Conservation (phyloP, 192 early-diverging fungal species). For the Allomyces macrogynus region DNA sequence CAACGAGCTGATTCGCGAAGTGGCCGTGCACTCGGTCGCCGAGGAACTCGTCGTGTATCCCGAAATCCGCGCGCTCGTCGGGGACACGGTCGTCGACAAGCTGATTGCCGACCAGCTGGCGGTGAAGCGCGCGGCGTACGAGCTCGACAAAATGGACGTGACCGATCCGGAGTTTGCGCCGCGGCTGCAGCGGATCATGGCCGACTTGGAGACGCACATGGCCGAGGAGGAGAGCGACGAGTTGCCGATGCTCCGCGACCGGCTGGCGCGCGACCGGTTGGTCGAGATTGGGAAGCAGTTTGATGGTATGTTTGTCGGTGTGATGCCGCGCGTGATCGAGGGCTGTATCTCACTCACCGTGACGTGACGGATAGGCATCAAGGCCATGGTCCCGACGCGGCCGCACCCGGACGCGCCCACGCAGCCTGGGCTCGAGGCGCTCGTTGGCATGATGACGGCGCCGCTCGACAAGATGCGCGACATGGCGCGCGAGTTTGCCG, state of each 20-base stretch:
- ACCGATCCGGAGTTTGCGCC: conserved; percentile 2
- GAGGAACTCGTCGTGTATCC: conserved; percentile 11
- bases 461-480: conserved; percentile 10
- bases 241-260: conserved; percentile 3
- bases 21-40: conserved; percentile 6
- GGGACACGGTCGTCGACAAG: conserved; percentile 6
- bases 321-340: too few relatives aligned
- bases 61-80: conserved; percentile 1
- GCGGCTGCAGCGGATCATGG: conserved; percentile 3
- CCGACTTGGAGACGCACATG: conserved; percentile 4
- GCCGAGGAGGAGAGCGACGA: conserved; percentile 7
- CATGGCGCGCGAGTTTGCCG: not conserved
- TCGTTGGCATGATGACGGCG: conserved; percentile 8
- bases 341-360: conserved; percentile 1
- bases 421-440: conserved; percentile 9
- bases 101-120: conserved; percentile 3
- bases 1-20: conserved; percentile 9
- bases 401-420: conserved; percentile 9
- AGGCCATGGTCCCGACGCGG: conserved; percentile 7
- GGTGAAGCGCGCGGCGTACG: conserved; percentile 6
- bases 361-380: conserved; percentile 1
- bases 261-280: not conserved
- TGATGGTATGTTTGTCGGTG: not conserved
- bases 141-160: conserved; percentile 1
- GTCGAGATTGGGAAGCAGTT: not conserved